Evolutionary conservation across 495 filamentous ascomycete genomes (phyloP).

Genomic region (Alectoria sarmentosa): DNA sequence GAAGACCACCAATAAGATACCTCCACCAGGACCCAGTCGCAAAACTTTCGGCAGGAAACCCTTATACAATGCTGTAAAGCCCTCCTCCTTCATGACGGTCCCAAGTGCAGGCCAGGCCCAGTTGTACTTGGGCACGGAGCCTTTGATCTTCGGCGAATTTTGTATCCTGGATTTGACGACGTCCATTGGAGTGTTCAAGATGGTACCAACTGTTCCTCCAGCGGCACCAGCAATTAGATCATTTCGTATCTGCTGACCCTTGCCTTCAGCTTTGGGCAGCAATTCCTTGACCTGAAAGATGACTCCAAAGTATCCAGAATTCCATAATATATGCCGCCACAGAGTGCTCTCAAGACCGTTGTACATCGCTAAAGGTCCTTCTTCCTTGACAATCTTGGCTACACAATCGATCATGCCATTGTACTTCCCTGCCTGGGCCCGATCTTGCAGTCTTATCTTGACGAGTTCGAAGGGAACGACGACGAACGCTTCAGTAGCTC

Average conservation of each 20-base stretch:
- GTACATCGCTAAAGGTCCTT: constrained; percentile 86
- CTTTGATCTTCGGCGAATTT: constrained; percentile 76
- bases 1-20: constrained; percentile 88
- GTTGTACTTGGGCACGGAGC: constrained; percentile 85
- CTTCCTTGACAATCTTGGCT: constrained; percentile 70
- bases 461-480: constrained; percentile 92
- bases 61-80: constrained; percentile 89
- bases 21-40: constrained; percentile 79
- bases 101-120: constrained; percentile 87
- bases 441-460: constrained; percentile 95
- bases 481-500: constrained; percentile 92
- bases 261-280: constrained; percentile 70
- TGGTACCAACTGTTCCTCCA: constrained; percentile 86
- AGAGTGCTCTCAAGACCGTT: constrained; percentile 93
- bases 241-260: constrained; percentile 72
- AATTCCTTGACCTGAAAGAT: constrained; percentile 91
- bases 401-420: constrained; percentile 89
- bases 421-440: constrained; percentile 89
- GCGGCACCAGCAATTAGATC: constrained; percentile 80
- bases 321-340: constrained; percentile 98
- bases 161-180: constrained; percentile 98
- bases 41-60: constrained; percentile 95
- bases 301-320: constrained; percentile 94
- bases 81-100: constrained; percentile 87
- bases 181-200: constrained; percentile 95